Evolutionary conservation across 2,329 filamentous ascomycete genomes (phyloP).

Genomic region (Ophiostoma sp.): DNA sequence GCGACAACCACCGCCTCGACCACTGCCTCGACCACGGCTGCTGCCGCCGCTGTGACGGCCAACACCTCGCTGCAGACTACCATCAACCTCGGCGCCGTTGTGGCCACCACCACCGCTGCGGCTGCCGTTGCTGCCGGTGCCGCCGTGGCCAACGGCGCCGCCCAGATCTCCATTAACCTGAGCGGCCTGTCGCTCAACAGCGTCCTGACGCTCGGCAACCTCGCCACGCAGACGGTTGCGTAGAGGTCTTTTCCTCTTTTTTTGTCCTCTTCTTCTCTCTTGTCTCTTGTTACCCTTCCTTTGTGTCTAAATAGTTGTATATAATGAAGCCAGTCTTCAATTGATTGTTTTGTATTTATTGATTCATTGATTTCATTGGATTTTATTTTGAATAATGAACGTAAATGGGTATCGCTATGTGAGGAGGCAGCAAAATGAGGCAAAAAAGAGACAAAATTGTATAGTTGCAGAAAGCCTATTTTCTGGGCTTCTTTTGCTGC

Average conservation of each 20-base stretch:
- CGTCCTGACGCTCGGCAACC: slow-evolving; percentile 42
- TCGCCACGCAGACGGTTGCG: slow-evolving; percentile 32
- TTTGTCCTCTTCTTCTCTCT: background rate
- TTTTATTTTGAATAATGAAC: background rate
- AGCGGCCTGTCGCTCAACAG: slow-evolving; percentile 41
- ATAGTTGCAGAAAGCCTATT: background rate
- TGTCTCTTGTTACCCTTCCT: slow-evolving; percentile 23
- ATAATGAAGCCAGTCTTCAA: background rate
- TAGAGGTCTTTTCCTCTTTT: background rate
- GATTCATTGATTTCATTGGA: background rate
- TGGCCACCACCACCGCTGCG: slow-evolving; percentile 25
- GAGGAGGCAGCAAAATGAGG: background rate
- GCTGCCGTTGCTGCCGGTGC: slow-evolving; percentile 26
- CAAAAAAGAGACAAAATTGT: background rate
- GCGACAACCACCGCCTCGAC: background rate
- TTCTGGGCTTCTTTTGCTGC: slow-evolving; percentile 29
- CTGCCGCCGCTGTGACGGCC: slow-evolving; percentile 18
- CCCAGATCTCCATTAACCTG: slow-evolving; percentile 36
- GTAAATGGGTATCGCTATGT: slow-evolving; percentile 9
- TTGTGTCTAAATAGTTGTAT: background rate
- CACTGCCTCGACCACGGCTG: background rate
- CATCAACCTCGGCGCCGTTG: slow-evolving; percentile 30
- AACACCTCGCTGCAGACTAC: slow-evolving; percentile 29
- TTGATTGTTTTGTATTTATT: background rate
- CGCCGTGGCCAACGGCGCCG: slow-evolving; percentile 26